Conservation (phyloP, 768 basidiomycete species). For the Tulasnella sp. region DNA sequence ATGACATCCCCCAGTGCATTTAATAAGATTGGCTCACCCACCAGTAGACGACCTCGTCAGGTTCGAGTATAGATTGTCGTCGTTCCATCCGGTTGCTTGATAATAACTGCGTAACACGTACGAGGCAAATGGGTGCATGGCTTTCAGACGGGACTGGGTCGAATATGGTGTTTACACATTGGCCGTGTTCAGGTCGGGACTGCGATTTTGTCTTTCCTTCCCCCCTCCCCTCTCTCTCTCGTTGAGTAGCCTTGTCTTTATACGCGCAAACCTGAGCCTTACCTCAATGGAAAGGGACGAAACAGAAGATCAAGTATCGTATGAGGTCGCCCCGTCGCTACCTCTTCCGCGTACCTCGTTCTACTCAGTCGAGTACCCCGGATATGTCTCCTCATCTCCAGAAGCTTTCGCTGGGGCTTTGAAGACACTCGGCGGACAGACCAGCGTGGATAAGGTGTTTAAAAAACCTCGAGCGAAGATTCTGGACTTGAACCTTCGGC, state of each 20-base stretch:
- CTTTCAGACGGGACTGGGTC: conserved; percentile 1
- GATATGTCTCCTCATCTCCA: conserved; percentile 47
- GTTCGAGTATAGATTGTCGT: conserved; percentile 87
- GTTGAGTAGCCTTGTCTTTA: not conserved
- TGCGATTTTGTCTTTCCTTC: not conserved
- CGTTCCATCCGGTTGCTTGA: conserved; percentile 90
- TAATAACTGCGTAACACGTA: conserved; percentile 86
- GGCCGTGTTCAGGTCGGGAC: not conserved
- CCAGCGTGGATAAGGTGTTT: conserved; percentile 65
- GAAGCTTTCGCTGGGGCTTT: conserved; percentile 53
- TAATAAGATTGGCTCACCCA: conserved; percentile 26
- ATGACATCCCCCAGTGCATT: not conserved
- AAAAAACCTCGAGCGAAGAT: conserved; percentile 49
- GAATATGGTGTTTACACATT: not conserved
- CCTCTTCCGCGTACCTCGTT: conserved; percentile 35
- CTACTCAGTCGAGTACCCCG: conserved; percentile 84
- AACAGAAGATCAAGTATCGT: too few species aligned
- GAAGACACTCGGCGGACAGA: conserved; percentile 55
- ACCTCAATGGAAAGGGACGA: too few species aligned
- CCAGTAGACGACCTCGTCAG: conserved; percentile 82
- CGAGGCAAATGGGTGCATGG: conserved; percentile 77
- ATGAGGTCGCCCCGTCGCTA: not conserved
- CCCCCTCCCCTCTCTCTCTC: not conserved
- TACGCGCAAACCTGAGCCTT: too few species aligned
- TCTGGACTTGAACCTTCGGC: conserved; percentile 66